Percentiles rank a stretch among this genome's conserved stretches.
Conservation (phyloP, 2,329 filamentous ascomycete genomes). For the Exophiala lecanii-corni region DNA sequence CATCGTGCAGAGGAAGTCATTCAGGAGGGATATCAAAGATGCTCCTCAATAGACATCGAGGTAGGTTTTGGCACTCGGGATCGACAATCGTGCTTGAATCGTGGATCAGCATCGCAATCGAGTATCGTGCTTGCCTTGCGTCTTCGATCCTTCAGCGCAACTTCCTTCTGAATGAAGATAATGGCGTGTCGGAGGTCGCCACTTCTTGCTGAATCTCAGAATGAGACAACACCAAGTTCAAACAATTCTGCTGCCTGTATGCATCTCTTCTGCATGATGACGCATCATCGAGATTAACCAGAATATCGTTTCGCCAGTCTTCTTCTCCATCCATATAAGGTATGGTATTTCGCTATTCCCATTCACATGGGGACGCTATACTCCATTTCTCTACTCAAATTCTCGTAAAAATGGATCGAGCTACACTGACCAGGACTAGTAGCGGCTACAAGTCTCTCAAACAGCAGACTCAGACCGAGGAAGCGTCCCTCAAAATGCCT, state of each 20-base stretch:
- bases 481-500: constrained; percentile 1
- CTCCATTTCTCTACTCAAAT: neutral
- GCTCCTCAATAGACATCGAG: no score
- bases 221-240: constrained; percentile 1
- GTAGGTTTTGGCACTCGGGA: no score
- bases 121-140: no score
- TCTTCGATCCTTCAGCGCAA: no score
- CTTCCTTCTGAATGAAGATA: constrained; percentile 1
- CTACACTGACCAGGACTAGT: constrained; percentile 12
- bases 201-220: constrained; percentile 8
- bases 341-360: neutral
- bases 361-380: neutral
- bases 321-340: constrained; percentile 16
- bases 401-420: constrained; percentile 7
- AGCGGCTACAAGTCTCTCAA: constrained; percentile 19
- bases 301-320: constrained; percentile 4
- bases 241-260: constrained; percentile 18
- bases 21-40: no score
- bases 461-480: constrained; percentile 6
- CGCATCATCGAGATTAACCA: constrained; percentile 8
- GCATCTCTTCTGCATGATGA: constrained; percentile 15
- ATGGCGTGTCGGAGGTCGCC: constrained; percentile 19
- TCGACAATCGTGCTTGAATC: no score
- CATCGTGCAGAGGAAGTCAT: no score
- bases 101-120: no score